phyloP scores from a whole-genome alignment of 2,329 filamentous ascomycete species.

The Plenodomus lindquistii region DNA sequence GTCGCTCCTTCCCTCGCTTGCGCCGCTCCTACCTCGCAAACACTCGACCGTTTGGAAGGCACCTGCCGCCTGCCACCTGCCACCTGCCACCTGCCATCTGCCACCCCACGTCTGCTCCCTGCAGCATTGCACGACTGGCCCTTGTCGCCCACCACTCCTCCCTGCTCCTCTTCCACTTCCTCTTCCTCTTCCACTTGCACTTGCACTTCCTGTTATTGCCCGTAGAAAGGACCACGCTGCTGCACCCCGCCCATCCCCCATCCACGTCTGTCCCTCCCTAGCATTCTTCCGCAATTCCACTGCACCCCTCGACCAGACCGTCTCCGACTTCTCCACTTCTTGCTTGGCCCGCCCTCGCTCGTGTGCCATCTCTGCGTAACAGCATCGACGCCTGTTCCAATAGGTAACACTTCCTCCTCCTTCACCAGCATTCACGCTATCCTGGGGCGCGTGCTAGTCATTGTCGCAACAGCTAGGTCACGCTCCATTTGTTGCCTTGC shows the following conservation, averaged over 20 bases:
- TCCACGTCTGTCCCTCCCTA: conserved; percentile 10
- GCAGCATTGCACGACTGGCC: conserved; percentile 30
- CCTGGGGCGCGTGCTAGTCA: conserved; percentile 2
- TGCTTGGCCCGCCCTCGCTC: conserved; percentile 10
- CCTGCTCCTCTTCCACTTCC: conserved; percentile 1
- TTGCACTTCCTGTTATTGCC: conserved; percentile 15
- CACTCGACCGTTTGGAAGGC: conserved; percentile 29
- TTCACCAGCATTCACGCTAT: conserved; percentile 5
- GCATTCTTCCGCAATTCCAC: conserved; percentile 8
- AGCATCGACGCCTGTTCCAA: conserved; percentile 35
- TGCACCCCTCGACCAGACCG: conserved; percentile 22
- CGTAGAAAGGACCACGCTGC: conserved; percentile 17
- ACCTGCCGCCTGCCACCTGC: no score
- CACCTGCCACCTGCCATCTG: no score
- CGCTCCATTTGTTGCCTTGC: conserved; percentile 31
- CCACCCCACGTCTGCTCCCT: conserved; percentile 28
- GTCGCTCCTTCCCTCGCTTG: conserved; percentile 31
- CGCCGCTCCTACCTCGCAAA: conserved; percentile 18
- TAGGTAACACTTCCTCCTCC: conserved; percentile 17
- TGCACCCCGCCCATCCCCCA: conserved; percentile 11
- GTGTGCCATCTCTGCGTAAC: conserved; percentile 21
- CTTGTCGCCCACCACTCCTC: conserved; percentile 32
- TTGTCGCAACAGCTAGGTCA: conserved; percentile 30
- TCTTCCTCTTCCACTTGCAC: neutral
- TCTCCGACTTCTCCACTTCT: conserved; percentile 23